phyloP scores from a whole-genome alignment of 371 early-diverging fungal species.

The Cokeromyces recurvatus region DNA sequence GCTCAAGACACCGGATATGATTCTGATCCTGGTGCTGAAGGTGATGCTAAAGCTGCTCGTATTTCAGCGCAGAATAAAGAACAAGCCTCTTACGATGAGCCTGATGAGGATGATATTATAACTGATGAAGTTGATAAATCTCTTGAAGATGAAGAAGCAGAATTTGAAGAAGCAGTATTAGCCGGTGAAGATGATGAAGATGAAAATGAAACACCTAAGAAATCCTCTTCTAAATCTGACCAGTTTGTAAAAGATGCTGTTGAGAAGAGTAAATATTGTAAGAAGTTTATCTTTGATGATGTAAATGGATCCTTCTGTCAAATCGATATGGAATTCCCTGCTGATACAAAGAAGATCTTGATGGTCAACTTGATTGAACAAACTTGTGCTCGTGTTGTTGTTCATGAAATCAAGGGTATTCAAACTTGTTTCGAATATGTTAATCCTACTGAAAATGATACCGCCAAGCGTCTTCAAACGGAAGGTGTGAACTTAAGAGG shows the following conservation, averaged over 20 bases:
- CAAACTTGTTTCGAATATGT: slow-evolving; percentile 70
- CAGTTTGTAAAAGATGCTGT: slow-evolving; percentile 34
- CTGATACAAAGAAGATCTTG: slow-evolving; percentile 87
- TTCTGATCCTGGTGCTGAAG: slow-evolving; percentile 58
- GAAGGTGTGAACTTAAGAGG: slow-evolving; percentile 92
- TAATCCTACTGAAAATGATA: slow-evolving; percentile 77
- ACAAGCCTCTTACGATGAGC: slow-evolving; percentile 70
- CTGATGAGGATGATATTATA: slow-evolving; percentile 48
- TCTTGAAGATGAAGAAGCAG: slow-evolving; percentile 50
- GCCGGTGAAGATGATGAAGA: slow-evolving; percentile 56
- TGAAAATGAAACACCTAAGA: slow-evolving; percentile 34
- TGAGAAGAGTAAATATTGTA: slow-evolving; percentile 55
- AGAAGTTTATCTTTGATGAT: slow-evolving; percentile 67
- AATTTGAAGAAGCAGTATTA: slow-evolving; percentile 47
- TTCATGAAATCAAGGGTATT: slow-evolving; percentile 88
- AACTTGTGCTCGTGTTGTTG: slow-evolving; percentile 59
- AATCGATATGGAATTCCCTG: slow-evolving; percentile 77
- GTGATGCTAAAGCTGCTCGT: slow-evolving; percentile 67
- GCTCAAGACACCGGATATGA: slow-evolving; percentile 25
- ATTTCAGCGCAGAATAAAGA: slow-evolving; percentile 55
- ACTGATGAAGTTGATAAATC: slow-evolving; percentile 57
- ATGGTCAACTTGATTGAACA: slow-evolving; percentile 87
- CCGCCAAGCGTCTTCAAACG: slow-evolving; percentile 67
- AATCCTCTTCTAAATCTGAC: slow-evolving; percentile 11
- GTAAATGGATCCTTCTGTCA: slow-evolving; percentile 74